Evolutionary conservation across 257 asterid species (phyloP), one percentile per base, ranked within the genome.

Genomic region (Solanum commersonii): DNA sequence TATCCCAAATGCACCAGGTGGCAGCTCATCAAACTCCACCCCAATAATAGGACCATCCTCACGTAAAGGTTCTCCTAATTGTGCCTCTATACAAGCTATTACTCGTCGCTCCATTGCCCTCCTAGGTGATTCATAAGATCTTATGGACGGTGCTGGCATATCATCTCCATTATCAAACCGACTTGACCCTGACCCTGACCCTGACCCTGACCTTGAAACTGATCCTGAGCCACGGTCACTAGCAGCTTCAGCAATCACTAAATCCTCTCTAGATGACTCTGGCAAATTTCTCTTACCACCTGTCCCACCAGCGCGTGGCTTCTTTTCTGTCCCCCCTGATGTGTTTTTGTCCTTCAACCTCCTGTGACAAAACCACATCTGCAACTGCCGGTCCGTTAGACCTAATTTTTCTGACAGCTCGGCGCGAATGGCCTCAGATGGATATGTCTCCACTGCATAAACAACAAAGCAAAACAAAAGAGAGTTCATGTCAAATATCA

Each of bases 341-440:
- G 95, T 91, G 89, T 96, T 97, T 93, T 97, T 97, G 87, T 95
- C 99, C 93, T 97, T 97, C 92, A 97, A 92, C 89, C 99, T 92
- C 92, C 99, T 90, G 44, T 97, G 99, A 88, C 99, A 97, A 90
- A 97, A 97, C 99, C 99, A 97, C 99, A 97, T 97, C 94, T 97
- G 99, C 92, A 97, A 90, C 89, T 97, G 99, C 86, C 99, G 90
- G 87, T 97, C 99, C 5, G 98, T 94, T 87, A 97, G 93, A 44
- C 92, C 93, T 88, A 97, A 91, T 88, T 93, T 96, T 89, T 88
- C 95, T 1, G 98, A 95, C 60, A 97, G 90, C 74, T 93, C 97
- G n/a, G 92, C 96, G 11, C 99, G 96, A 44, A 93, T 96, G 65
- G 97, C 95, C 94, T 97, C 99, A 1, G 98, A 93, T 2, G 99